These are phyloP conservation scores for Erythrophleum fordii DNA, from an alignment of 306 rosid genomes.

Conservation along the genomic window DNA sequence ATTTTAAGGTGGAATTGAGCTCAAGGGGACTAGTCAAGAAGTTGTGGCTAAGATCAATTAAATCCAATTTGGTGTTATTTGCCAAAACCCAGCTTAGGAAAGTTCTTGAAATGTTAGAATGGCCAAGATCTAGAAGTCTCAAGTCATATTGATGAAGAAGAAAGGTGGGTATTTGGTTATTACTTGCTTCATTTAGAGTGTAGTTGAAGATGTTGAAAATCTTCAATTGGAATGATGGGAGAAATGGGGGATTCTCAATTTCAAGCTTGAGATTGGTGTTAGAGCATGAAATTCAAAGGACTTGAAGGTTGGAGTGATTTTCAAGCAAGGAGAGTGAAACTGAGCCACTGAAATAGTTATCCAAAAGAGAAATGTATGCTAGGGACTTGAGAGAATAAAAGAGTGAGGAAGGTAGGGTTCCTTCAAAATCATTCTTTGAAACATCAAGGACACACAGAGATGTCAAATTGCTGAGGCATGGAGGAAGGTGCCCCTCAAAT, in stretches of 20 bases:
- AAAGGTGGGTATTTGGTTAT: slow-evolving; percentile 17
- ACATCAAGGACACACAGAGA: neutral
- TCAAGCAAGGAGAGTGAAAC: slow-evolving; percentile 17
- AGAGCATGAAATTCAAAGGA: neutral
- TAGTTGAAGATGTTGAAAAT: neutral
- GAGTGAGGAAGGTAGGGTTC: slow-evolving; percentile 11
- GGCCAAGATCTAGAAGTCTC: neutral
- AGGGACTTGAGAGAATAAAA: neutral
- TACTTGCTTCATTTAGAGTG: neutral
- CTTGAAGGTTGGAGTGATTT: slow-evolving; percentile 30
- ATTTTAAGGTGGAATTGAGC: neutral
- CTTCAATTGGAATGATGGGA: slow-evolving; percentile 35
- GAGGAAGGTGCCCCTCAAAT: neutral
- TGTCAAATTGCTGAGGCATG: slow-evolving; percentile 7
- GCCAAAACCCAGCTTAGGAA: slow-evolving; percentile 33
- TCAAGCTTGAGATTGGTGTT: slow-evolving; percentile 19
- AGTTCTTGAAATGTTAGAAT: neutral
- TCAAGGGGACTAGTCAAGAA: neutral
- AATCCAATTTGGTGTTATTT: slow-evolving; percentile 22
- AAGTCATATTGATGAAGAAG: slow-evolving; percentile 26
- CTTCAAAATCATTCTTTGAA: neutral
- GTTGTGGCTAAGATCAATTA: neutral
- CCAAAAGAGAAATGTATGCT: neutral
- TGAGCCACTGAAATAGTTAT: slow-evolving; percentile 18
- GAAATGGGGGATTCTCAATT: slow-evolving; percentile 26